Conservation (phyloP, 169 alveolate genomes). For the Ichthyophthirius multifiliis region DNA sequence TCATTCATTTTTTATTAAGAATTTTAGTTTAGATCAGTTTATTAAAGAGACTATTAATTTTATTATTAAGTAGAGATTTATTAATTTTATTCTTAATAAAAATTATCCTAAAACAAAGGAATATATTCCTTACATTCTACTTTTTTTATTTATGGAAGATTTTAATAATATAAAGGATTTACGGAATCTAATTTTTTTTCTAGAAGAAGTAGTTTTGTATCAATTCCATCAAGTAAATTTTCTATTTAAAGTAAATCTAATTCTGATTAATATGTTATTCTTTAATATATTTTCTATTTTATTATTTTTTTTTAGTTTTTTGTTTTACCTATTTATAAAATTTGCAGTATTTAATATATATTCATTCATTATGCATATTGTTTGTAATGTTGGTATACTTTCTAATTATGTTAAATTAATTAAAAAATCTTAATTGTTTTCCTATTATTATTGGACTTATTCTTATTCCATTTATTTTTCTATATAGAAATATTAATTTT, state of each 20-base stretch:
- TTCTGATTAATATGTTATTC: not conserved
- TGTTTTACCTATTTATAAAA: not conserved
- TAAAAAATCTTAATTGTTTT: too few species aligned
- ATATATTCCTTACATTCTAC: not conserved
- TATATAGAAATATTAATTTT: too few species aligned
- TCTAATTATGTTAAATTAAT: not conserved
- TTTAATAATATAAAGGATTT: not conserved
- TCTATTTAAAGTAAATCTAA: not conserved
- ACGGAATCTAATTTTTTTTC: constrained; percentile 1
- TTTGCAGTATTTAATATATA: not conserved
- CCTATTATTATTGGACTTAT: too few species aligned
- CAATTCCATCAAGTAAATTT: not conserved
- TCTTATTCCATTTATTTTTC: too few species aligned
- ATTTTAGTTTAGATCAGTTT: not conserved
- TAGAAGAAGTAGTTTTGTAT: not conserved
- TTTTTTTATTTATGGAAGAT: not conserved
- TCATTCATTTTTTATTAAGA: not conserved
- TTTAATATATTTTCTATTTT: not conserved
- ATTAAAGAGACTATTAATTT: not conserved
- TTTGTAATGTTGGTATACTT: not conserved
- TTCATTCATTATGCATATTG: not conserved
- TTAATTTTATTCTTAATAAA: not conserved
- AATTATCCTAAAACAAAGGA: not conserved
- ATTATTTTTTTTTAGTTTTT: too few species aligned
- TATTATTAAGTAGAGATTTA: not conserved